Percentiles rank a stretch among this genome's conserved stretches.
These are phyloP conservation scores for Aspergillus mulundensis DNA, from an alignment of 495 filamentous ascomycete genomes.

Conservation along the genomic window DNA sequence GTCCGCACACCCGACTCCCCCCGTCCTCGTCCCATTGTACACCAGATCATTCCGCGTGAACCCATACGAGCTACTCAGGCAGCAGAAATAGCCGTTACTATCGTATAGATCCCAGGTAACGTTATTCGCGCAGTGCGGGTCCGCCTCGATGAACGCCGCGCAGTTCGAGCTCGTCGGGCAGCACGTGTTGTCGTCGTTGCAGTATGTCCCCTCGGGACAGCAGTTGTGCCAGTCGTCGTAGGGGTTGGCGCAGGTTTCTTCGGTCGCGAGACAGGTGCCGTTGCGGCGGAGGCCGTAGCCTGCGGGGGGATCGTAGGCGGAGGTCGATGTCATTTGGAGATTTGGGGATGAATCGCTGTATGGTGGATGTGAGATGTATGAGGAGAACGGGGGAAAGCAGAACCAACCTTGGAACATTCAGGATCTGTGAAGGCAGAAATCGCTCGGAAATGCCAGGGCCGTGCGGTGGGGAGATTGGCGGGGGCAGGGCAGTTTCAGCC, in stretches of 20 bases:
- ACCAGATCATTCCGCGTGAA: neutral
- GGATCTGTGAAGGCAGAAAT: no score
- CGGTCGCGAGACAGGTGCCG: neutral
- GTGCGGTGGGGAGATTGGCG: no score
- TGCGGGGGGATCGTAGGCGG: neutral
- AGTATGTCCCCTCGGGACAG: neutral
- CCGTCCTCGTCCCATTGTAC: neutral
- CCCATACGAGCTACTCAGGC: neutral
- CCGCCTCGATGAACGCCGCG: neutral
- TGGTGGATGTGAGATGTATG: no score
- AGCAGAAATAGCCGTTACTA: neutral
- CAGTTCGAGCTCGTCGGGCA: neutral
- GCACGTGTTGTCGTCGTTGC: neutral
- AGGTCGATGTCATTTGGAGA: no score
- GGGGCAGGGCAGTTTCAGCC: no score
- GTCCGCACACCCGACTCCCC: neutral
- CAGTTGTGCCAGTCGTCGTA: neutral
- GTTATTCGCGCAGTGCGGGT: conserved; percentile 7
- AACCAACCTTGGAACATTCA: no score
- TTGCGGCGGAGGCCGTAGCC: neutral
- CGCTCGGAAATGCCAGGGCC: no score
- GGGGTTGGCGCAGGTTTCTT: neutral
- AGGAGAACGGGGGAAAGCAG: no score
- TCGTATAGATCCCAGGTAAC: conserved; percentile 2
- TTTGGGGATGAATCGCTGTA: no score